Evolutionary conservation across 2,329 filamentous ascomycete genomes (phyloP).

Genomic region (Botrytis galanthina): DNA sequence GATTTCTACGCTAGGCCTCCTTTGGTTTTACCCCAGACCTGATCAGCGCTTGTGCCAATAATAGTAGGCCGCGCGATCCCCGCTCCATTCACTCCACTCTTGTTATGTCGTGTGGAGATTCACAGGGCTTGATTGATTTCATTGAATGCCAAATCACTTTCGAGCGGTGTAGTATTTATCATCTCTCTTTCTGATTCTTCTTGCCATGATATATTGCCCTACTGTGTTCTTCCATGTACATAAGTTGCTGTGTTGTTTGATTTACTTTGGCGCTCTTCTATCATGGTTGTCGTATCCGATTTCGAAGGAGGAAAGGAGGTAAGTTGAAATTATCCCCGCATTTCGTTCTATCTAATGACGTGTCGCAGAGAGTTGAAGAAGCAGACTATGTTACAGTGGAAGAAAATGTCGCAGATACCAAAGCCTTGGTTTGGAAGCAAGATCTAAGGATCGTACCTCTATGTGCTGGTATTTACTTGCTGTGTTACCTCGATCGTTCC

Average conservation of each 20-base stretch:
- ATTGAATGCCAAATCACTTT: not conserved
- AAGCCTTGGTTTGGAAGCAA: slow-evolving; percentile 53
- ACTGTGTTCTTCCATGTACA: not conserved
- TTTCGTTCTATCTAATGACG: not conserved
- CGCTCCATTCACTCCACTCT: not conserved
- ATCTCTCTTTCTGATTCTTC: not conserved
- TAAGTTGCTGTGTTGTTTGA: not conserved
- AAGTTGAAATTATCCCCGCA: not conserved
- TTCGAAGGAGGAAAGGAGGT: slow-evolving; percentile 10
- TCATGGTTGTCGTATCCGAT: not conserved
- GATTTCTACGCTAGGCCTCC: not conserved
- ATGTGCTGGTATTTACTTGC: slow-evolving; percentile 61
- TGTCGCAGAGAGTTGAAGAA: not conserved
- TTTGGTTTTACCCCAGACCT: slow-evolving; percentile 13
- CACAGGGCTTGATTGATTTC: not conserved
- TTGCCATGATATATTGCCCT: not conserved
- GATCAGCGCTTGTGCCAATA: slow-evolving; percentile 1
- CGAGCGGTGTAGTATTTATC: not conserved
- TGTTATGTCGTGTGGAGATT: not conserved
- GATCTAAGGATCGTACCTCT: slow-evolving; percentile 63
- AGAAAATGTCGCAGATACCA: slow-evolving; percentile 33
- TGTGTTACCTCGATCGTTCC: slow-evolving; percentile 65
- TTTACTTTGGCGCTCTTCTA: not conserved
- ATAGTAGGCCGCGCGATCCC: not conserved
- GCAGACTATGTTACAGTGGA: not conserved